Evolutionary conservation across 805 yeast genomes (phyloP).

Genomic region (Sporopachydermia lactativora): DNA sequence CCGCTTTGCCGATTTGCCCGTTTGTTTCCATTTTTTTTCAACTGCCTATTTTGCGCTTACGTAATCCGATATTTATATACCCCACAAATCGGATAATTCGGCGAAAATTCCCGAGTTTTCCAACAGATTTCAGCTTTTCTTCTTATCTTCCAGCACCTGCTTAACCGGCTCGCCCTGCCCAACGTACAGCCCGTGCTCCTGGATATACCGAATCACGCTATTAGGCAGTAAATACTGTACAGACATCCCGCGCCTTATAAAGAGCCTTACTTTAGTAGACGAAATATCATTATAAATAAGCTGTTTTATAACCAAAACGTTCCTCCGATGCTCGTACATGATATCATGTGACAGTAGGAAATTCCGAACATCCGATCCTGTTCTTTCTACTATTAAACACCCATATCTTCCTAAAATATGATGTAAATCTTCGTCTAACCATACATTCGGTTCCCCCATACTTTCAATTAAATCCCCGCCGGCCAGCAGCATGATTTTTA

Average conservation of each 20-base stretch:
- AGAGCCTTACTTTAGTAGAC: slow-evolving; percentile 87
- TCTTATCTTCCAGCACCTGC: slow-evolving; percentile 35
- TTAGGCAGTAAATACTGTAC: slow-evolving; percentile 92
- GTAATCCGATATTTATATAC: too few relatives aligned
- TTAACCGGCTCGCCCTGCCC: slow-evolving; percentile 90
- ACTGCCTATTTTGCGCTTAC: too few relatives aligned
- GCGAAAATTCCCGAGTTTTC: too few relatives aligned
- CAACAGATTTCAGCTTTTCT: neutral
- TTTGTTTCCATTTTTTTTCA: too few relatives aligned
- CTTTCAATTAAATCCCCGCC: slow-evolving; percentile 97
- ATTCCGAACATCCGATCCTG: slow-evolving; percentile 90
- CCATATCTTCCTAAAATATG: slow-evolving; percentile 95
- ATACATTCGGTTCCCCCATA: slow-evolving; percentile 99
- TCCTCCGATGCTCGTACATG: slow-evolving; percentile 92
- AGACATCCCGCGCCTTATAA: slow-evolving; percentile 89
- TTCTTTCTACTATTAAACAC: slow-evolving; percentile 89
- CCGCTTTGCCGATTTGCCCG: too few relatives aligned
- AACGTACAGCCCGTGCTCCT: slow-evolving; percentile 76
- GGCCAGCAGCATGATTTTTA: slow-evolving; percentile 88
- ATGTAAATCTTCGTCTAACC: slow-evolving; percentile 93
- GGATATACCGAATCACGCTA: slow-evolving; percentile 86
- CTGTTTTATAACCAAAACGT: slow-evolving; percentile 89
- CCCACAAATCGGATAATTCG: too few relatives aligned
- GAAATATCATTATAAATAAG: slow-evolving; percentile 91
- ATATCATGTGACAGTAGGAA: slow-evolving; percentile 88